phyloP scores from a whole-genome alignment of 208 protist species.

The Acanthamoeba rhysodes region DNA sequence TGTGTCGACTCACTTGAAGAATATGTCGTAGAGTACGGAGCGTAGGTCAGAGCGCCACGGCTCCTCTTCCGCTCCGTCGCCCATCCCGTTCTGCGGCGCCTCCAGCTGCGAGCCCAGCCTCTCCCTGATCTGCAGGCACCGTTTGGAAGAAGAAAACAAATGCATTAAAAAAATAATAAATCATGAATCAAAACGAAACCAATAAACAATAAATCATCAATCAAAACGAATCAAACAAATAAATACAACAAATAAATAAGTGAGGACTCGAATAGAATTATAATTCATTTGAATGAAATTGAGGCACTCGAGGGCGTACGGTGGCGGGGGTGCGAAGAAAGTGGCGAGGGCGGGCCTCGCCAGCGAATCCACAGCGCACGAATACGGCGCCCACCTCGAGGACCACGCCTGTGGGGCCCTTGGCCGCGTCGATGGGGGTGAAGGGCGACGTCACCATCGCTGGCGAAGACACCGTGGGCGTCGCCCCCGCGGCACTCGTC shows the following conservation, averaged over 20 bases:
- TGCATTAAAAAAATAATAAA: background rate
- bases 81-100: constrained; percentile 17
- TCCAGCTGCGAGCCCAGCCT: constrained; percentile 27
- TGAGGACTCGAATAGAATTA: no score
- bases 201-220: no score
- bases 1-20: constrained; percentile 5
- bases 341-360: constrained; percentile 19
- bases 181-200: background rate
- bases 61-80: background rate
- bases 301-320: background rate
- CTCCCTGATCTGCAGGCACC: background rate
- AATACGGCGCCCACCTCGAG: constrained; percentile 8
- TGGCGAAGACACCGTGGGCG: constrained; percentile 11
- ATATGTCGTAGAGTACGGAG: constrained; percentile 11
- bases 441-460: constrained; percentile 43
- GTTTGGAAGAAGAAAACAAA: background rate
- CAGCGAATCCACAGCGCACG: constrained; percentile 48
- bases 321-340: background rate
- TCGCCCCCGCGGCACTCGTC: background rate
- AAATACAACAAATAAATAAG: no score
- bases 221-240: no score
- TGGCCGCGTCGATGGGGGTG: constrained; percentile 8
- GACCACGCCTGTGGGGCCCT: constrained; percentile 9
- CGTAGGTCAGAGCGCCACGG: constrained; percentile 32
- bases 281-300: constrained; percentile 1